Conservation (phyloP, 2,329 filamentous ascomycete genomes). For the Orbilia javanica region DNA sequence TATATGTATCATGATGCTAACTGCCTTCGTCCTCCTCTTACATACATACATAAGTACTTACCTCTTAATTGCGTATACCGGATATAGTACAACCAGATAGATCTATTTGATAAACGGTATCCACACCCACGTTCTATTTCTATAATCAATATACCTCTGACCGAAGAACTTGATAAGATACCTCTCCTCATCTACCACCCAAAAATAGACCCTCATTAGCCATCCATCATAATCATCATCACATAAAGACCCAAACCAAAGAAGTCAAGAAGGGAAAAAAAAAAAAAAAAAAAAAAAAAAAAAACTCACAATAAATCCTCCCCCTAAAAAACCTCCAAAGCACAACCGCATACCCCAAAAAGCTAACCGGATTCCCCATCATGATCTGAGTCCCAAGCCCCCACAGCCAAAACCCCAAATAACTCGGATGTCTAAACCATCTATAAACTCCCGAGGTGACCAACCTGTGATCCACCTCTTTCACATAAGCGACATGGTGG, state of each 20-base stretch:
- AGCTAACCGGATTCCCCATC: slow-evolving; percentile 84
- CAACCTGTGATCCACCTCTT: slow-evolving; percentile 79
- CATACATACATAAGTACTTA: not conserved
- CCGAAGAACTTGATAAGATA: slow-evolving; percentile 85
- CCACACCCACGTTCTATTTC: slow-evolving; percentile 76
- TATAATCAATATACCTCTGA: slow-evolving; percentile 81
- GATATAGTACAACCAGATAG: too few species aligned
- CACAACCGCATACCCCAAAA: slow-evolving; percentile 78
- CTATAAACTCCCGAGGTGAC: slow-evolving; percentile 86
- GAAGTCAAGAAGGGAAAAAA: too few species aligned
- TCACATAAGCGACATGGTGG: slow-evolving; percentile 80
- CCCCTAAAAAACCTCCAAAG: slow-evolving; percentile 86
- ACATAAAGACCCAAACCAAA: slow-evolving; percentile 33
- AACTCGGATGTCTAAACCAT: slow-evolving; percentile 82
- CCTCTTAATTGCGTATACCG: too few species aligned
- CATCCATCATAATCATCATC: not conserved
- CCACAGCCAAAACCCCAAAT: slow-evolving; percentile 99
- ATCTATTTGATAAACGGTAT: slow-evolving; percentile 79
- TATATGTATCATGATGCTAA: too few species aligned
- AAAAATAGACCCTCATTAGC: too few species aligned
- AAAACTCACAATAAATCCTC: slow-evolving; percentile 74
- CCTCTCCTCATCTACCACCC: slow-evolving; percentile 76
- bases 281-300: slow-evolving; percentile 56
- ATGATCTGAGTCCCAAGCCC: slow-evolving; percentile 92
- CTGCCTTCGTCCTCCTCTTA: too few species aligned